Evolutionary conservation across 805 yeast species (phyloP).

Genomic region (Clavispora carvajalis): DNA sequence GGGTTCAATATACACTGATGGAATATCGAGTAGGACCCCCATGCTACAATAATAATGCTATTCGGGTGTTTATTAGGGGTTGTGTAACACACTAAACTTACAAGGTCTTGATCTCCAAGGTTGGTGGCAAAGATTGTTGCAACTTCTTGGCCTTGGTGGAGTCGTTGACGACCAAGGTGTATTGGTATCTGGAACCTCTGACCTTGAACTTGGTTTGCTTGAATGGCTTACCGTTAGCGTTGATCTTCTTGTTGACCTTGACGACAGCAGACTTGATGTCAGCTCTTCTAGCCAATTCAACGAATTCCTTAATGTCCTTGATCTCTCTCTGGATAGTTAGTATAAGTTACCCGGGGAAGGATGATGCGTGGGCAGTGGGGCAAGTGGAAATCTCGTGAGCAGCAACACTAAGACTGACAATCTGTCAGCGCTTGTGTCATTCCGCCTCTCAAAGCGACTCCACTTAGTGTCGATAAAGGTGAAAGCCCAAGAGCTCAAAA

Average conservation of each 20-base stretch:
- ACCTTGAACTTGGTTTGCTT: slow-evolving; percentile 98
- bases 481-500: too few relatives aligned
- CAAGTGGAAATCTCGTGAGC: too few relatives aligned
- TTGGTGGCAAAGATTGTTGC: slow-evolving; percentile 96
- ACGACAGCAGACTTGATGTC: slow-evolving; percentile 91
- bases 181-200: slow-evolving; percentile 90
- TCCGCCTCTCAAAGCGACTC: too few relatives aligned
- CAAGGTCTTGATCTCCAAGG: slow-evolving; percentile 61
- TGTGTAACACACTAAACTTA: slow-evolving; percentile 19
- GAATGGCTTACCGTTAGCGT: slow-evolving; percentile 76
- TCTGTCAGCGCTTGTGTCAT: too few relatives aligned
- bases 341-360: too few relatives aligned
- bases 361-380: too few relatives aligned
- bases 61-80: slow-evolving; percentile 1
- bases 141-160: slow-evolving; percentile 96
- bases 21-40: neutral
- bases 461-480: too few relatives aligned
- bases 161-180: slow-evolving; percentile 94
- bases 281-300: slow-evolving; percentile 93
- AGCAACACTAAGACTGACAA: too few relatives aligned
- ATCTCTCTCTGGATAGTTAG: slow-evolving; percentile 55
- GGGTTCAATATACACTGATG: neutral
- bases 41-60: neutral
- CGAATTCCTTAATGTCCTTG: slow-evolving; percentile 95
- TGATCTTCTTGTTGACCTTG: slow-evolving; percentile 84